Conservation (phyloP, 2,329 filamentous ascomycete genomes). For the Cytospora piceae region DNA sequence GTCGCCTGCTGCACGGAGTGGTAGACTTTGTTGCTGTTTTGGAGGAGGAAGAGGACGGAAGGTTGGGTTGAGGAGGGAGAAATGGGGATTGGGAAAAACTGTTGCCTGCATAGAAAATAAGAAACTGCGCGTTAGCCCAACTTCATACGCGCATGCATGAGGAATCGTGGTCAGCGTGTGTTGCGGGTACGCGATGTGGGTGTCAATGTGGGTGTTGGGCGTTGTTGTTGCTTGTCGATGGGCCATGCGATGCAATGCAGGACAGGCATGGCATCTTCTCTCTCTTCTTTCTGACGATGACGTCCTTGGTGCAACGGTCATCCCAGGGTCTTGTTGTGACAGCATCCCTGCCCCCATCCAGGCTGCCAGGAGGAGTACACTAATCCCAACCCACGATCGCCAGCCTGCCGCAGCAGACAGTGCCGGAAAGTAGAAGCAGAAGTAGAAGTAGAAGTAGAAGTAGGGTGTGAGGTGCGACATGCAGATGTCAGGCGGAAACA, state of each 20-base stretch:
- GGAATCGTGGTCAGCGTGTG: conserved; percentile 21
- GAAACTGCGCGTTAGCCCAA: conserved; percentile 17
- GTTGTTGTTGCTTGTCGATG: conserved; percentile 3
- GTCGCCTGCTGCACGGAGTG: conserved; percentile 45
- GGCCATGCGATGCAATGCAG: not conserved
- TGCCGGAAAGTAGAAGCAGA: not conserved
- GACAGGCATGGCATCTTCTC: not conserved
- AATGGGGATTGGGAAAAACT: not conserved
- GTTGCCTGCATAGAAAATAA: conserved; percentile 11
- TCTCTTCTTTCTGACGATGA: conserved; percentile 10
- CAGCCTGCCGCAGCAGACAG: not conserved
- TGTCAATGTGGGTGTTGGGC: conserved; percentile 3
- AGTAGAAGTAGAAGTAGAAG: not conserved
- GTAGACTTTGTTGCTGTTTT: conserved; percentile 32
- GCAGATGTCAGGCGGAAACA: conserved; percentile 10
- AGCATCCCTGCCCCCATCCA: not conserved
- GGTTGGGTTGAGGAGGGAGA: conserved; percentile 4
- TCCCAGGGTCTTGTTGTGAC: not conserved
- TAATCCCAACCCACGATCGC: not conserved
- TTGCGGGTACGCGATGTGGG: conserved; percentile 11
- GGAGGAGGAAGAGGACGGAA: conserved; percentile 31
- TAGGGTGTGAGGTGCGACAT: not conserved
- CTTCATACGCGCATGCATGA: conserved; percentile 17
- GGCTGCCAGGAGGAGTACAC: no score
- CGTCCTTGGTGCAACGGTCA: conserved; percentile 14